Evolutionary conservation across 2,329 filamentous ascomycete genomes (phyloP).

Genomic region (Cladophialophora bantiana): DNA sequence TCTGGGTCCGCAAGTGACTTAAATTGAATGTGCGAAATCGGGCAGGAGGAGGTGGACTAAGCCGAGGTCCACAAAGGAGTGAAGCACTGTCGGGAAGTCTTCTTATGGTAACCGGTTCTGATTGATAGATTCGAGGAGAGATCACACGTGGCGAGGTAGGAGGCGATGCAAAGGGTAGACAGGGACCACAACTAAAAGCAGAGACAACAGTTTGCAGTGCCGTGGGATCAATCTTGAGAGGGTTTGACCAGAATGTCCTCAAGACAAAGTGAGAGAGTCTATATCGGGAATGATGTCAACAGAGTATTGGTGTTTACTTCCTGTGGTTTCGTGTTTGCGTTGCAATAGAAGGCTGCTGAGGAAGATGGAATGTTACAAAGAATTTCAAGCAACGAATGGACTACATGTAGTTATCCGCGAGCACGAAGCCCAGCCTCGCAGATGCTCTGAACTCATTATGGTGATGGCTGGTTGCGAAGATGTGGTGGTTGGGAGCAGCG

Average conservation of each 20-base stretch:
- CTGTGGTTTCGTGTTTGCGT: slow-evolving; percentile 13
- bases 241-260: not conserved
- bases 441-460: slow-evolving; percentile 2
- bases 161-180: slow-evolving; percentile 8
- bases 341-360: slow-evolving; percentile 18
- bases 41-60: slow-evolving; percentile 39
- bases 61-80: slow-evolving; percentile 35
- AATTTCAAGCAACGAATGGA: slow-evolving; percentile 11
- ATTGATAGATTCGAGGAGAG: slow-evolving; percentile 31
- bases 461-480: slow-evolving; percentile 28
- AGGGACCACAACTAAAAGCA: slow-evolving; percentile 19
- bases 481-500: slow-evolving; percentile 23
- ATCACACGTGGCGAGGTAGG: slow-evolving; percentile 27
- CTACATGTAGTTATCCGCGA: slow-evolving; percentile 33
- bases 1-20: slow-evolving; percentile 22
- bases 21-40: slow-evolving; percentile 34
- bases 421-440: slow-evolving; percentile 30
- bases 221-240: slow-evolving; percentile 36
- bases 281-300: not conserved
- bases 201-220: slow-evolving; percentile 28
- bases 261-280: slow-evolving; percentile 6
- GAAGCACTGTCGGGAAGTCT: slow-evolving; percentile 37
- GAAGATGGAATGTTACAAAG: slow-evolving; percentile 26
- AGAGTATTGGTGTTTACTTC: not conserved
- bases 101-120: slow-evolving; percentile 35